Percentiles rank a stretch among this genome's conserved stretches.
phyloP scores from a whole-genome alignment of 176 grass and related monocot species.

The Triticum dicoccoides region DNA sequence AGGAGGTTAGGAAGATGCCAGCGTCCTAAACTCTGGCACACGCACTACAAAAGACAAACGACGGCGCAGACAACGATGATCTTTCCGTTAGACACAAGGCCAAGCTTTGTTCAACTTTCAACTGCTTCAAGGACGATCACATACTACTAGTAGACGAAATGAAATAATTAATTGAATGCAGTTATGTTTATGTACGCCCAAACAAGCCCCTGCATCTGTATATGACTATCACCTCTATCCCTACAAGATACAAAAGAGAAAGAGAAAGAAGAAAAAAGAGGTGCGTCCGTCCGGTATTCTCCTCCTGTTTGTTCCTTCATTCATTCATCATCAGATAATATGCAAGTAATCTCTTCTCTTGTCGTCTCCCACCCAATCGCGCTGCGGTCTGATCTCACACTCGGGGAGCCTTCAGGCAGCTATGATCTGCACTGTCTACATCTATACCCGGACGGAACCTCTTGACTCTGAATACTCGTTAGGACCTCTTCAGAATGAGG shows the following conservation, averaged over 20 bases:
- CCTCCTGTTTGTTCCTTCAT: not conserved
- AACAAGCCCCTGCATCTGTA: not conserved
- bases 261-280: not conserved
- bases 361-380: not conserved
- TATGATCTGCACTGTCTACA: not conserved
- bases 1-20: not conserved
- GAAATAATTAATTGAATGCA: slow-evolving; percentile 47
- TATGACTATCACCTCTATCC: slow-evolving; percentile 17
- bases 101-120: not conserved
- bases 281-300: not conserved
- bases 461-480: not conserved
- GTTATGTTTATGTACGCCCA: slow-evolving; percentile 26
- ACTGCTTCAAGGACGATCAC: not conserved
- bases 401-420: slow-evolving; percentile 18
- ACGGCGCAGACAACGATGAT: not conserved
- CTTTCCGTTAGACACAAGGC: not conserved
- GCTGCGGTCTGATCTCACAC: not conserved
- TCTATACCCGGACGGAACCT: not conserved
- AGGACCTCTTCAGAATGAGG: slow-evolving; percentile 53
- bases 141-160: not conserved
- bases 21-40: not conserved
- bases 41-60: not conserved
- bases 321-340: slow-evolving; percentile 9
- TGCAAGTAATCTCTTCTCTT: not conserved
- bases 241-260: not conserved